These are phyloP conservation scores for Poa pratensis DNA, from an alignment of 176 grass and related monocot species.

Conservation along the genomic window DNA sequence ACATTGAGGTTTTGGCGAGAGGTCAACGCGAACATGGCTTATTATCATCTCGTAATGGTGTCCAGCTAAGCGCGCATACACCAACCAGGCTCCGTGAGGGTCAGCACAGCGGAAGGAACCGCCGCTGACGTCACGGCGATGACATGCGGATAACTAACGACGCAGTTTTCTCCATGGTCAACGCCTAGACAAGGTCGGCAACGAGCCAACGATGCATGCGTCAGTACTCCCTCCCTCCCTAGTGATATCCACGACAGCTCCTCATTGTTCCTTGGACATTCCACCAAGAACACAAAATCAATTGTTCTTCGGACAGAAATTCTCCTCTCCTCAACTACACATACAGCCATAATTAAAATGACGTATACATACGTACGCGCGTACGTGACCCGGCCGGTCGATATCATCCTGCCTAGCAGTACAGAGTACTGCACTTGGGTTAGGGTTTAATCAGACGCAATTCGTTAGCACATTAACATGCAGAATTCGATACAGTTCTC, in stretches of 20 bases:
- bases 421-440: neutral
- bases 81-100: neutral
- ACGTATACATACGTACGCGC: neutral
- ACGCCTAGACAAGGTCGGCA: neutral
- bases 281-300: neutral
- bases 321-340: neutral
- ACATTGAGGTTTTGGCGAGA: neutral
- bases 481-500: neutral
- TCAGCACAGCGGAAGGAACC: neutral
- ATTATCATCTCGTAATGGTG: neutral
- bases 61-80: neutral
- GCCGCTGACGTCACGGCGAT: slow-evolving; percentile 29
- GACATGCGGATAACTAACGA: slow-evolving; percentile 34
- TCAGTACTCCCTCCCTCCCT: neutral
- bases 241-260: slow-evolving; percentile 29
- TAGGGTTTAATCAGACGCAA: neutral
- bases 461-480: neutral
- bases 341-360: neutral
- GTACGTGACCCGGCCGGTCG: neutral
- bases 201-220: neutral
- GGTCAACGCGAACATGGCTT: slow-evolving; percentile 40
- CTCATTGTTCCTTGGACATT: neutral
- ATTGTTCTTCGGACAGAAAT: neutral
- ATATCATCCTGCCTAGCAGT: neutral
- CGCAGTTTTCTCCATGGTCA: neutral